Conservation (phyloP, 148 eudicot genomes). For the Arctostaphylos glauca region DNA sequence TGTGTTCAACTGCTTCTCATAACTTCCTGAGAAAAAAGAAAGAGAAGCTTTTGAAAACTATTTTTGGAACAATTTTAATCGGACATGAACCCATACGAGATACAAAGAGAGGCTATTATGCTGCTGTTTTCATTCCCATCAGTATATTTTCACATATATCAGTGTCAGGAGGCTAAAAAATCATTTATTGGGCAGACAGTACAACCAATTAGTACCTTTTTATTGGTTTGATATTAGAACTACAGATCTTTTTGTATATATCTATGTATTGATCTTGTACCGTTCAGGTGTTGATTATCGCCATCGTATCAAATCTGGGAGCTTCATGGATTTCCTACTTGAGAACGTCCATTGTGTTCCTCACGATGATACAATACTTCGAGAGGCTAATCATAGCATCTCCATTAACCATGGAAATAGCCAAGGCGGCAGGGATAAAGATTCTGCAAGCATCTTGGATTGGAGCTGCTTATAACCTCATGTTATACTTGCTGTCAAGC, state of each 20-base stretch:
- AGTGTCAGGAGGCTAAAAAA: neutral
- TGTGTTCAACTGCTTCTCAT: neutral
- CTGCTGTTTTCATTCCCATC: no score
- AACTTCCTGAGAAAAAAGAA: neutral
- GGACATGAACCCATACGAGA: neutral
- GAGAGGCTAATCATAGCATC: slow-evolving; percentile 47
- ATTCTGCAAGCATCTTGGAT: slow-evolving; percentile 67
- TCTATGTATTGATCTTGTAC: neutral
- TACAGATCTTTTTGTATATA: neutral
- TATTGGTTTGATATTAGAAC: neutral
- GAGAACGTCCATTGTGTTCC: slow-evolving; percentile 50
- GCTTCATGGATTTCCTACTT: slow-evolving; percentile 61
- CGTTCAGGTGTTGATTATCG: slow-evolving; percentile 60
- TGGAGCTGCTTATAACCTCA: slow-evolving; percentile 67
- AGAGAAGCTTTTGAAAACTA: no score
- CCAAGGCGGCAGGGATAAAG: slow-evolving; percentile 56
- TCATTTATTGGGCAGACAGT: neutral
- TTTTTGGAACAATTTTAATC: neutral
- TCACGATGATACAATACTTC: slow-evolving; percentile 50
- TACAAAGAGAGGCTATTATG: no score
- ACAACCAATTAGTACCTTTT: neutral
- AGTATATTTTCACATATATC: no score
- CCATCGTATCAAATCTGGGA: slow-evolving; percentile 46
- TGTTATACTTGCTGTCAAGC: slow-evolving; percentile 62
- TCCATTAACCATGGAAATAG: slow-evolving; percentile 53